A percentile compares a stretch with the other conserved stretches of the same genome.
phyloP scores from a whole-genome alignment of 139 green algal species.

The Chlorella sp. region DNA sequence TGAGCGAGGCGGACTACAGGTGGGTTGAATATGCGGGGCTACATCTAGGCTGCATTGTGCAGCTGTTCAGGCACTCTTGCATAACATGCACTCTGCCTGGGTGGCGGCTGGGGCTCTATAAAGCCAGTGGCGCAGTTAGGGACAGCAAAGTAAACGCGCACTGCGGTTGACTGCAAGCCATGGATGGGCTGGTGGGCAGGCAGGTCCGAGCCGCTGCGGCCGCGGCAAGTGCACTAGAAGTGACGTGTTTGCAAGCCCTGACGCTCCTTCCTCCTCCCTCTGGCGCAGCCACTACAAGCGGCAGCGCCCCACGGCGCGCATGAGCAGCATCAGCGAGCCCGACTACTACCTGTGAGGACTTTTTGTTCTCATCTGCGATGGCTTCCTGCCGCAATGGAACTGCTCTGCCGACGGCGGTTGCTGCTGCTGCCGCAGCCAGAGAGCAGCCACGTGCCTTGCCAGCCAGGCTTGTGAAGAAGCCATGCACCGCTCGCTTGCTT shows the following conservation, averaged over 20 bases:
- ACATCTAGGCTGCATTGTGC: too few species aligned
- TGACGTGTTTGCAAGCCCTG: not conserved
- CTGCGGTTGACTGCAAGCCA: too few species aligned
- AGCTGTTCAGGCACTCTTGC: too few species aligned
- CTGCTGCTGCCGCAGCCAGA: not conserved
- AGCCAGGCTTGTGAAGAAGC: not conserved
- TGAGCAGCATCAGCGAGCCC: slow-evolving; percentile 21
- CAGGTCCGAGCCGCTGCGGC: not conserved
- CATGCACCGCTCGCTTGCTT: not conserved
- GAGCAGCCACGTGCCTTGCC: not conserved
- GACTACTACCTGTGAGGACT: slow-evolving; percentile 27
- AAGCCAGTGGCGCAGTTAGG: too few species aligned
- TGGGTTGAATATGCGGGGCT: too few species aligned
- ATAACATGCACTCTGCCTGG: too few species aligned
- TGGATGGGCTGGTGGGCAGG: too few species aligned
- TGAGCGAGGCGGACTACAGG: slow-evolving; percentile 6
- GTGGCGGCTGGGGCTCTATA: too few species aligned
- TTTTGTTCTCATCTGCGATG: not conserved
- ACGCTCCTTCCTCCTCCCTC: not conserved
- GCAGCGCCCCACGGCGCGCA: not conserved
- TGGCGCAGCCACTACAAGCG: too few species aligned
- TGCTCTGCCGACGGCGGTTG: too few species aligned
- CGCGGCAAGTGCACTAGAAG: too few species aligned
- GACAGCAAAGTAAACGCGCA: too few species aligned
- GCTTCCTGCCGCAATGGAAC: not conserved